These are phyloP conservation scores for Wallacemonas collosoma DNA, from an alignment of 208 protist genomes.

Conservation along the genomic window DNA sequence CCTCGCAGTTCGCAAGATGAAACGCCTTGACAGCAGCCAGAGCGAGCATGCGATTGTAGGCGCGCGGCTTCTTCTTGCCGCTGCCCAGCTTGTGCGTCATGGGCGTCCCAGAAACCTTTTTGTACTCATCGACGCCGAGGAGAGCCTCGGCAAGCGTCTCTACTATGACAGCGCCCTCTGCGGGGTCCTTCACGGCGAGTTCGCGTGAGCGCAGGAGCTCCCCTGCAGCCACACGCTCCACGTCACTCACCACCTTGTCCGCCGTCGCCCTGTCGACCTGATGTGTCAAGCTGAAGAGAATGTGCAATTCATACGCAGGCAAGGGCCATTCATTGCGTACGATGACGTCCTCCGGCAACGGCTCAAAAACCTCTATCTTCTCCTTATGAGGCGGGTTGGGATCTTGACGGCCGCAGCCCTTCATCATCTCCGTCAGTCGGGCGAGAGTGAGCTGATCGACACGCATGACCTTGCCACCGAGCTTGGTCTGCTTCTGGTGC, in stretches of 20 bases:
- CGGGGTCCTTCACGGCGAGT: not conserved
- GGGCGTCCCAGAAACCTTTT: constrained; percentile 15
- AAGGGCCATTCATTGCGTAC: constrained; percentile 48
- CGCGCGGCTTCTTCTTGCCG: constrained; percentile 8
- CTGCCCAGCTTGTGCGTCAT: constrained; percentile 12
- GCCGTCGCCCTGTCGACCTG: constrained; percentile 21
- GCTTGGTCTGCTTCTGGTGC: constrained; percentile 47
- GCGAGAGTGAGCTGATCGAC: constrained; percentile 54
- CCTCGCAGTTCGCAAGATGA: constrained; percentile 40
- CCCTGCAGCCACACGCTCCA: constrained; percentile 20
- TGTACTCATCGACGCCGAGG: constrained; percentile 11
- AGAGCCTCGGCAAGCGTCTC: constrained; percentile 4
- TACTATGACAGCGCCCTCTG: not conserved
- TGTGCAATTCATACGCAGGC: constrained; percentile 44
- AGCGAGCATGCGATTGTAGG: constrained; percentile 30
- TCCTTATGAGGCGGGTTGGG: constrained; percentile 45
- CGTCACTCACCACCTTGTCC: constrained; percentile 24
- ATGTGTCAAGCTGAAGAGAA: constrained; percentile 44
- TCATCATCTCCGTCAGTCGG: constrained; percentile 53
- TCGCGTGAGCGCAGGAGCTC: constrained; percentile 8
- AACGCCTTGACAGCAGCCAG: constrained; percentile 27
- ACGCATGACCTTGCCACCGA: constrained; percentile 47
- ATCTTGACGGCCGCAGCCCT: constrained; percentile 24
- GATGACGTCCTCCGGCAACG: constrained; percentile 27
- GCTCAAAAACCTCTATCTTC: constrained; percentile 19